Percentiles rank a stretch among this genome's conserved stretches.
phyloP scores from a whole-genome alignment of 192 early-diverging fungal genomes.

The Coemansia sp. region DNA sequence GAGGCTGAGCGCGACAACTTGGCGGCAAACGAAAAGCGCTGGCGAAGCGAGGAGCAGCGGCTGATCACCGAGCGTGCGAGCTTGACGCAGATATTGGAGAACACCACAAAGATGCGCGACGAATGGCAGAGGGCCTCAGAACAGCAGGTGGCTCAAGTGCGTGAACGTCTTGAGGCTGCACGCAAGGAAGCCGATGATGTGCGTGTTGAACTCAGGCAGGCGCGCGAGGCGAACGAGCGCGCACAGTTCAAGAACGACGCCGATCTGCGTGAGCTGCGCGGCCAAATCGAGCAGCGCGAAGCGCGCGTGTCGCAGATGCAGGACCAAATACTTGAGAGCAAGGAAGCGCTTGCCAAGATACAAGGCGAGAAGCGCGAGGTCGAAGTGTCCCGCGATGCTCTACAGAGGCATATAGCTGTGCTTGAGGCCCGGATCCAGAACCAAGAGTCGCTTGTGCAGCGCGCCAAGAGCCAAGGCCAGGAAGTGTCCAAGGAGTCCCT shows the following conservation, averaged over 20 bases:
- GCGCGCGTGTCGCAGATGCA: slow-evolving; percentile 21
- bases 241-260: slow-evolving; percentile 32
- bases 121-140: slow-evolving; percentile 45
- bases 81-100: slow-evolving; percentile 52
- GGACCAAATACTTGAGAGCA: slow-evolving; percentile 19
- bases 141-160: slow-evolving; percentile 18
- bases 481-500: slow-evolving; percentile 43
- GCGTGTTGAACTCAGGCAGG: slow-evolving; percentile 28
- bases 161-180: slow-evolving; percentile 32
- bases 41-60: slow-evolving; percentile 47
- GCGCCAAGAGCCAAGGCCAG: slow-evolving; percentile 45
- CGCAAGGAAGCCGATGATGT: slow-evolving; percentile 25
- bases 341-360: slow-evolving; percentile 55
- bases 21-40: slow-evolving; percentile 41
- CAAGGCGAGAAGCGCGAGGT: slow-evolving; percentile 59
- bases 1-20: slow-evolving; percentile 56
- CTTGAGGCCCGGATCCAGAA: slow-evolving; percentile 55
- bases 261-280: slow-evolving; percentile 40
- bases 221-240: slow-evolving; percentile 34
- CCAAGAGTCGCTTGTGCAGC: slow-evolving; percentile 55
- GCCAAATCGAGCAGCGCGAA: slow-evolving; percentile 39
- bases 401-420: slow-evolving; percentile 54
- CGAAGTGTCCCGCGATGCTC: slow-evolving; percentile 46
- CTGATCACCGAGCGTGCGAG: slow-evolving; percentile 42
- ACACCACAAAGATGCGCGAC: slow-evolving; percentile 53